Percentiles rank a stretch among this genome's conserved stretches.
These are phyloP conservation scores for Marasmius tenuissimus DNA, from an alignment of 1,284 basidiomycete species.

Conservation along the genomic window DNA sequence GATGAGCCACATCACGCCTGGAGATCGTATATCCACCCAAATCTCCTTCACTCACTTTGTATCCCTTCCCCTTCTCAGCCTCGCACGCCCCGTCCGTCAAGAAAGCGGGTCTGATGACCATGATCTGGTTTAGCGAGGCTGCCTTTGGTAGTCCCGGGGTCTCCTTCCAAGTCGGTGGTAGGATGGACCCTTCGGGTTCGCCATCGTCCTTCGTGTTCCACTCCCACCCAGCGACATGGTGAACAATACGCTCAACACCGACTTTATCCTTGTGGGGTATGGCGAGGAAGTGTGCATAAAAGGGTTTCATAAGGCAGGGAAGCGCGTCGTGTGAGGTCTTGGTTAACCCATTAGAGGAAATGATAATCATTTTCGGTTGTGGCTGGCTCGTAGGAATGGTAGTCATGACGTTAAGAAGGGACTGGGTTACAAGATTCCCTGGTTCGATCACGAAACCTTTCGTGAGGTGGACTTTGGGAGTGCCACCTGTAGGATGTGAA, in stretches of 20 bases:
- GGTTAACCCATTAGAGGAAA: slow-evolving; percentile 55
- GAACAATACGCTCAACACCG: slow-evolving; percentile 39
- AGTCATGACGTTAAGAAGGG: slow-evolving; percentile 46
- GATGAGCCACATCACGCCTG: neutral
- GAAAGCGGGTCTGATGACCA: slow-evolving; percentile 55
- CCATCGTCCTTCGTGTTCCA: slow-evolving; percentile 41
- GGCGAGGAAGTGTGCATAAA: slow-evolving; percentile 37
- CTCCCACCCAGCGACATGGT: slow-evolving; percentile 33
- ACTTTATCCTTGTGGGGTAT: slow-evolving; percentile 47
- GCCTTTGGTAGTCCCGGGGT: slow-evolving; percentile 35
- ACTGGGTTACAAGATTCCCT: slow-evolving; percentile 49
- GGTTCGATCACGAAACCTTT: slow-evolving; percentile 46
- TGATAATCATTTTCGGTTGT: slow-evolving; percentile 47
- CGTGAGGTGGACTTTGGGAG: slow-evolving; percentile 36
- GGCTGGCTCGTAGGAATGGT: slow-evolving; percentile 38
- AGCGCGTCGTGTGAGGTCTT: slow-evolving; percentile 41
- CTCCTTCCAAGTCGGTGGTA: slow-evolving; percentile 41
- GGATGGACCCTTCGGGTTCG: slow-evolving; percentile 35
- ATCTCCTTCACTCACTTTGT: slow-evolving; percentile 28
- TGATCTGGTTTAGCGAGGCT: slow-evolving; percentile 42
- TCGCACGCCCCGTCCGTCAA: slow-evolving; percentile 55
- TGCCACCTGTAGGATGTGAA: slow-evolving; percentile 32
- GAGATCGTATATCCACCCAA: neutral
- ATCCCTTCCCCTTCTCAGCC: slow-evolving; percentile 38
- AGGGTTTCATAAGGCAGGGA: slow-evolving; percentile 43